Evolutionary conservation across 129 eudicot species (phyloP).

Genomic region (Helianthus annuus): DNA sequence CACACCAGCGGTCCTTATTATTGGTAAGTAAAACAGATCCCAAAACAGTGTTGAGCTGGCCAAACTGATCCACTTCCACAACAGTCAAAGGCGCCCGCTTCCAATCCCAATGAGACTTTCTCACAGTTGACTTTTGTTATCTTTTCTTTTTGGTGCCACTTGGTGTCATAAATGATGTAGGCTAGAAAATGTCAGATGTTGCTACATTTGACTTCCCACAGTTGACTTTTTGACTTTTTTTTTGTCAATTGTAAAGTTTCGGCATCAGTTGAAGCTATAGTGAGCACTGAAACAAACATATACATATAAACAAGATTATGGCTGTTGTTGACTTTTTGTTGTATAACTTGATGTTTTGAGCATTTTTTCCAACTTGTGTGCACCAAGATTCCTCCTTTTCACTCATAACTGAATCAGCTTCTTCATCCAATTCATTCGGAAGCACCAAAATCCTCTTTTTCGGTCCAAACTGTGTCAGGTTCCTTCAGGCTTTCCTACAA

Average conservation of each 20-base stretch:
- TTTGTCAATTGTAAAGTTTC: constrained; percentile 26
- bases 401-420: constrained; percentile 3
- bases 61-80: no score
- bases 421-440: no score
- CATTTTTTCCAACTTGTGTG: constrained; percentile 1
- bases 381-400: constrained; percentile 25
- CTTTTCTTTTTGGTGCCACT: constrained; percentile 36
- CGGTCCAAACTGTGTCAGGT: neutral
- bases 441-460: constrained; percentile 20
- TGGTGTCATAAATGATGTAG: constrained; percentile 47
- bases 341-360: constrained; percentile 21
- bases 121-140: no score
- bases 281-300: constrained; percentile 43
- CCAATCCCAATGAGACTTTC: no score
- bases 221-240: constrained; percentile 34
- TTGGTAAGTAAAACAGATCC: no score
- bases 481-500: neutral
- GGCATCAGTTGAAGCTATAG: constrained; percentile 45
- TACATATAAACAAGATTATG: constrained; percentile 3
- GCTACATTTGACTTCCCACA: constrained; percentile 31
- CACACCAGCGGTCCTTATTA: no score
- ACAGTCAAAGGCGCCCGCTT: no score
- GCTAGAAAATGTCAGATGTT: constrained; percentile 44
- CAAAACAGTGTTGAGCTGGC: no score
- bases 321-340: neutral